Percentiles rank a stretch among this genome's conserved stretches.
phyloP scores from a whole-genome alignment of 768 basidiomycete genomes.

The Wakefieldia striispora region DNA sequence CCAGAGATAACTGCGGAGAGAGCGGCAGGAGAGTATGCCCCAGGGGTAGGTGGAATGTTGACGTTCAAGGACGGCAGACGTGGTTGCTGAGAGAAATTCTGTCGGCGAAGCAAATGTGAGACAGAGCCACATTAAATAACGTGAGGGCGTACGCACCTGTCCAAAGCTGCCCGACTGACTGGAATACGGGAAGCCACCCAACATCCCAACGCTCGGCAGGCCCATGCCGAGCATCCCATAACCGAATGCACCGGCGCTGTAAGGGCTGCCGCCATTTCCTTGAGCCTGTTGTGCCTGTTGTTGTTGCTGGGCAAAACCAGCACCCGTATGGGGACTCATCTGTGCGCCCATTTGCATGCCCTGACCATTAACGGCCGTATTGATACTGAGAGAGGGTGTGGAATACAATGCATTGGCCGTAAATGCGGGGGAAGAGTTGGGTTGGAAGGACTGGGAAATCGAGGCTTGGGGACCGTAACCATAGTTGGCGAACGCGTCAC shows the following conservation, averaged over 20 bases:
- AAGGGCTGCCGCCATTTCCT: constrained; percentile 48
- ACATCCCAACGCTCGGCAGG: constrained; percentile 69
- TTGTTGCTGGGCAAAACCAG: constrained; percentile 50
- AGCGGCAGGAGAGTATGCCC: constrained; percentile 76
- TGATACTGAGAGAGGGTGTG: constrained; percentile 67
- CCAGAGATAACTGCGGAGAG: constrained; percentile 69
- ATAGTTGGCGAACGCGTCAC: constrained; percentile 82
- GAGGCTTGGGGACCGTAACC: constrained; percentile 78
- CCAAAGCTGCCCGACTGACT: constrained; percentile 68
- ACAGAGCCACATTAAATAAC: neutral
- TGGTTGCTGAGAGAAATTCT: constrained; percentile 44
- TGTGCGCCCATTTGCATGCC: constrained; percentile 49
- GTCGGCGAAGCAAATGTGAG: constrained; percentile 10
- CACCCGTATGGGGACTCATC: constrained; percentile 66
- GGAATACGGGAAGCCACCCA: constrained; percentile 70
- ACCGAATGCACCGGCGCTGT: constrained; percentile 50
- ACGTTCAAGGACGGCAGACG: constrained; percentile 65
- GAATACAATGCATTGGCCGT: constrained; percentile 65
- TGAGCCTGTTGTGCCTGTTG: constrained; percentile 35
- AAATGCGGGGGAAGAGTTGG: constrained; percentile 47
- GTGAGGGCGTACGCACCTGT: constrained; percentile 43
- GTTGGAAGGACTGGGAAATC: constrained; percentile 53
- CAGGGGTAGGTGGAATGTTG: constrained; percentile 68
- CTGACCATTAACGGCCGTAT: constrained; percentile 49
- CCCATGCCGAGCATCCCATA: constrained; percentile 84